These are phyloP conservation scores for Poronia punctata DNA, from an alignment of 495 filamentous ascomycete species.

Conservation along the genomic window DNA sequence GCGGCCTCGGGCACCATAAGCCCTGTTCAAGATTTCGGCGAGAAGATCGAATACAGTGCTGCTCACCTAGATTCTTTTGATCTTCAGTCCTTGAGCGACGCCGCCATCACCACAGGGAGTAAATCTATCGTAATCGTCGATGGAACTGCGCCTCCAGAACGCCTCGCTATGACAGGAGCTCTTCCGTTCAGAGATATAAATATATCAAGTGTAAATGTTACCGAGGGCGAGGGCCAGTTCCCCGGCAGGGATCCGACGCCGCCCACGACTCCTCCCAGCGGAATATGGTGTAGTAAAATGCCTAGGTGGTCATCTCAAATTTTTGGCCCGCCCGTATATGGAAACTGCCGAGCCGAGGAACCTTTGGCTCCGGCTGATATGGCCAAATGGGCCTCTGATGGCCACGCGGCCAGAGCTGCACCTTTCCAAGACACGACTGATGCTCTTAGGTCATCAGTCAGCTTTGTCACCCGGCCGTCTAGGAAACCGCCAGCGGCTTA, in stretches of 20 bases:
- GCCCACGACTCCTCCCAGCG: conserved; percentile 46
- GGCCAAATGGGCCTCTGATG: conserved; percentile 20
- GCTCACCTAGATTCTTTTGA: conserved; percentile 32
- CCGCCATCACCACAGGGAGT: conserved; percentile 65
- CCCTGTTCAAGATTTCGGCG: not conserved
- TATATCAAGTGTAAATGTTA: conserved; percentile 42
- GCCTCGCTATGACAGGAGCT: conserved; percentile 40
- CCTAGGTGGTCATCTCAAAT: conserved; percentile 47
- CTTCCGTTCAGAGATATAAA: conserved; percentile 25
- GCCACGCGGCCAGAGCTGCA: not conserved
- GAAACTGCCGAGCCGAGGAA: conserved; percentile 21
- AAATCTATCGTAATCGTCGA: conserved; percentile 86
- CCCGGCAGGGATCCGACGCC: conserved; percentile 42
- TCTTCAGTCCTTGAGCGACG: conserved; percentile 33
- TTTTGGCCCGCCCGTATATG: conserved; percentile 34
- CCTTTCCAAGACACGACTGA: conserved; percentile 20
- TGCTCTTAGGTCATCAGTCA: conserved; percentile 24
- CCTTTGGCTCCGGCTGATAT: conserved; percentile 34
- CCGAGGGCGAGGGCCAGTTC: conserved; percentile 38
- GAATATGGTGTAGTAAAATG: conserved; percentile 27
- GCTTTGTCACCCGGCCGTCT: conserved; percentile 19
- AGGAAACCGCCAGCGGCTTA: conserved; percentile 27
- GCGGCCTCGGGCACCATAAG: conserved; percentile 6
- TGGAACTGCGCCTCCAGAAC: conserved; percentile 45
- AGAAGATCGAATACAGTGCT: conserved; percentile 29